Base-by-base conservation (phyloP, 257 asterid species). In the Paraleonurus japonicus region DNA sequence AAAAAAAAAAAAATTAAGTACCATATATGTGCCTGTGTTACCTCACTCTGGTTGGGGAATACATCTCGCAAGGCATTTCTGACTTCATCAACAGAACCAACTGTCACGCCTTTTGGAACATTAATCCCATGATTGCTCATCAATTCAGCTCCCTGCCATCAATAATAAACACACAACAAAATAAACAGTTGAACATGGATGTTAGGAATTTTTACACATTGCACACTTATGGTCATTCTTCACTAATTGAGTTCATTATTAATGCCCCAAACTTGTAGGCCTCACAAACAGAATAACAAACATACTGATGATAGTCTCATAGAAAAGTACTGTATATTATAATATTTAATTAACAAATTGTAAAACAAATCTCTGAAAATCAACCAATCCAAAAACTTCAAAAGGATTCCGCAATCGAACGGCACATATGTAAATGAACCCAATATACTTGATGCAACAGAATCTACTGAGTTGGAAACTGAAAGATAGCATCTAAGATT, bases 41-140 rank as follows among this genome's bases (percentile, higher is more conserved):
- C 96, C 92, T 89, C 92, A 41, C 74, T 81, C 11, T 86, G 83
- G 76, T 82, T 75, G 33, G 90, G 79, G 65, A 89, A 81, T 20
- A 80, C 79, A 3, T 81, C 85, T 58, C 72, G 85, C 67, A 89
- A 61, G 2, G 90, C 81, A 81, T 80, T 83, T 69, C 67, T 86
- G 50, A 83, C 83, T 75, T 86, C 90, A 59, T 76, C 82, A 23
- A 81, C 43, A 51, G 95, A 82, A 58, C 83, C 81, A 78, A 83
- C 88, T 13, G 90, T 92, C 5, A 84, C 89, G 63, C 96, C 96
- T 75, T 74, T 86, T 0, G 96, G 96, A 23, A 89, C 96, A 68
- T 89, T 89, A 76, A 89, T 84, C 53, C 96, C 95, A 69, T 87
- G 89, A 69, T 89, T 86, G 47, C 87, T 59, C 96, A 89, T 89